Evolutionary conservation across 2,329 filamentous ascomycete genomes (phyloP).

Genomic region (Colletotrichum acutatum): DNA sequence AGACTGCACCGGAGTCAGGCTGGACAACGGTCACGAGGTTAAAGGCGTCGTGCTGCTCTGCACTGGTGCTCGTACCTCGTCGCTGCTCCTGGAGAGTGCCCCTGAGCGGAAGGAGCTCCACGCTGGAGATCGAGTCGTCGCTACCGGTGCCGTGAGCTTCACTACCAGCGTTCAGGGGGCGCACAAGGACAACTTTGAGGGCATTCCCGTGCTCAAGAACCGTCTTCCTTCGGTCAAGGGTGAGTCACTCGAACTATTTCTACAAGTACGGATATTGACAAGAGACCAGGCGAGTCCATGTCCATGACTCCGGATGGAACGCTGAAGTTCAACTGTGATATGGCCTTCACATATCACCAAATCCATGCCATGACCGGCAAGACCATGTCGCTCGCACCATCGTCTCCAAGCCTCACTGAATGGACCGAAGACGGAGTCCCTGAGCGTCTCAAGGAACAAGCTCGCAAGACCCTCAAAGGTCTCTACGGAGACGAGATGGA

Average conservation of each 20-base stretch:
- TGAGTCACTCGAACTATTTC: conserved; percentile 38
- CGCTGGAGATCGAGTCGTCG: conserved; percentile 62
- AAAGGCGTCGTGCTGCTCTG: conserved; percentile 64
- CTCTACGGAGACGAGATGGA: conserved; percentile 55
- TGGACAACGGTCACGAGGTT: conserved; percentile 56
- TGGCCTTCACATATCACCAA: conserved; percentile 66
- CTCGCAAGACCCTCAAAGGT: conserved; percentile 50
- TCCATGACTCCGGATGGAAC: conserved; percentile 58
- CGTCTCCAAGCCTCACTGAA: conserved; percentile 53
- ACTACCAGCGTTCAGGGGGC: conserved; percentile 50
- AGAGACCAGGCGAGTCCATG: conserved; percentile 51
- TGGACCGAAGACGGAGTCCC: conserved; percentile 51
- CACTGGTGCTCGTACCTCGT: conserved; percentile 67
- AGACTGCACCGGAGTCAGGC: conserved; percentile 59
- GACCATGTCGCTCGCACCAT: conserved; percentile 62
- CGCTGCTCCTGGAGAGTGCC: conserved; percentile 62
- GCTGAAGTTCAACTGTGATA: conserved; percentile 71
- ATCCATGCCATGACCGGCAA: conserved; percentile 58
- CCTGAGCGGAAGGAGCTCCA: conserved; percentile 61
- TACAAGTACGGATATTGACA: conserved; percentile 22
- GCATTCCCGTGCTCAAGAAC: conserved; percentile 66
- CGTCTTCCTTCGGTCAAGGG: conserved; percentile 53
- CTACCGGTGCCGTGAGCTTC: conserved; percentile 64
- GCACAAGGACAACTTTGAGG: conserved; percentile 58
- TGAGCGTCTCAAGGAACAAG: conserved; percentile 56